Evolutionary conservation across 352 stramenopile species (phyloP).

Genomic region (Globisporangium nodosum): DNA sequence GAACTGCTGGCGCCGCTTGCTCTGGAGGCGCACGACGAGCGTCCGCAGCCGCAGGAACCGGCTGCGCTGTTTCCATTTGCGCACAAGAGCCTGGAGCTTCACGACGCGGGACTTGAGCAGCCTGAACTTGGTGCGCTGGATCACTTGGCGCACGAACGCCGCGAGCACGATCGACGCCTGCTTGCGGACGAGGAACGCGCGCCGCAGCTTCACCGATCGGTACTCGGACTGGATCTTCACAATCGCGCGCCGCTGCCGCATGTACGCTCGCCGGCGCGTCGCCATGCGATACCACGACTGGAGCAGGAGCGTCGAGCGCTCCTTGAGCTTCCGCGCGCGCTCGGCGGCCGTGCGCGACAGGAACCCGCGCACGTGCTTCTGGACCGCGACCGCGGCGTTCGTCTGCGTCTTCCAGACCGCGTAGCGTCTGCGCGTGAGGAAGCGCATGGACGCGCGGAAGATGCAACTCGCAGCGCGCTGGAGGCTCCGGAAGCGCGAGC

Average conservation of each 20-base stretch:
- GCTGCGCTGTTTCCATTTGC: constrained; percentile 33
- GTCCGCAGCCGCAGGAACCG: constrained; percentile 22
- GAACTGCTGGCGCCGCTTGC: constrained; percentile 28
- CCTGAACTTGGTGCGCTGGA: constrained; percentile 59
- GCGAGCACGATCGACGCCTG: constrained; percentile 54
- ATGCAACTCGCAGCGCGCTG: constrained; percentile 28
- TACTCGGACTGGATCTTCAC: constrained; percentile 46
- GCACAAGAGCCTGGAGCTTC: constrained; percentile 51
- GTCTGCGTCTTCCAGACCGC: constrained; percentile 25
- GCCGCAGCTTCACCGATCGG: constrained; percentile 31
- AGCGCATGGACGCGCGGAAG: constrained; percentile 29
- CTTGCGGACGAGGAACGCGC: constrained; percentile 40
- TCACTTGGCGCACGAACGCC: constrained; percentile 61
- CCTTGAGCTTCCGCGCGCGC: constrained; percentile 42
- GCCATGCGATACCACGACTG: constrained; percentile 65
- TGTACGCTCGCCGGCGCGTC: constrained; percentile 22
- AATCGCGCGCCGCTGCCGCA: constrained; percentile 18
- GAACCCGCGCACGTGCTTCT: constrained; percentile 46
- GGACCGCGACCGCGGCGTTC: constrained; percentile 33
- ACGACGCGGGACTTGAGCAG: constrained; percentile 63
- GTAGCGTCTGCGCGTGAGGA: constrained; percentile 39
- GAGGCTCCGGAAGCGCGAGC: constrained; percentile 22
- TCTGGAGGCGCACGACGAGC: constrained; percentile 38
- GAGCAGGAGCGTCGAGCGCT: constrained; percentile 28
- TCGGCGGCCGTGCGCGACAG: constrained; percentile 57